A percentile compares a stretch with the other conserved stretches of the same genome.
These are phyloP conservation scores for Phialemonium atrogriseum DNA, from an alignment of 2,329 filamentous ascomycete species.

Conservation along the genomic window DNA sequence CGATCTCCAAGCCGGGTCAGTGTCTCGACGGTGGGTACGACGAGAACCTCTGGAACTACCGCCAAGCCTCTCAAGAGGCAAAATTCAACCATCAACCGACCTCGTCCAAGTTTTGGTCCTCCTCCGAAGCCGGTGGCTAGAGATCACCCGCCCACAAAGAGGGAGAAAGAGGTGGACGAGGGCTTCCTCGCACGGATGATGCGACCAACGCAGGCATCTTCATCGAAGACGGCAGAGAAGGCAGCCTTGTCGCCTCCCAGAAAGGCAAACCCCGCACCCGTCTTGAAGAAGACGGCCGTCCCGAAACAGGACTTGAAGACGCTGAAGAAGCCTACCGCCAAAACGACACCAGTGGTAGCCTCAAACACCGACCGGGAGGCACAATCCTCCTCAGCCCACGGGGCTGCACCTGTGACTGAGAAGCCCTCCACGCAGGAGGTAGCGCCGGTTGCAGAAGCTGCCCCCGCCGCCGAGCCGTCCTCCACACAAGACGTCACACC, in stretches of 20 bases:
- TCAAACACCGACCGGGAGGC: neutral
- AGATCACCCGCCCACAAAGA: conserved; percentile 37
- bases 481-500: conserved; percentile 11
- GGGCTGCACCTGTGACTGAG: neutral
- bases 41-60: conserved; percentile 13
- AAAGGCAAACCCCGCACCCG: conserved; percentile 18
- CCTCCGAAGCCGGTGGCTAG: conserved; percentile 49
- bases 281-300: conserved; percentile 12
- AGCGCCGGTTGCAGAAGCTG: neutral
- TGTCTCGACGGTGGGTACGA: conserved; percentile 18
- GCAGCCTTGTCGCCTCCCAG: conserved; percentile 39
- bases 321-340: conserved; percentile 12
- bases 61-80: conserved; percentile 33
- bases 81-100: conserved; percentile 33
- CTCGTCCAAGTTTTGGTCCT: conserved; percentile 46
- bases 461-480: neutral
- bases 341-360: conserved; percentile 2
- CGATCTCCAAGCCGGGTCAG: conserved; percentile 41
- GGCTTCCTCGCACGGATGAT: conserved; percentile 75
- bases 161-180: conserved; percentile 53
- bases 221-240: conserved; percentile 61
- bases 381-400: too few species aligned
- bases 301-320: too few species aligned
- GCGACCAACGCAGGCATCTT: conserved; percentile 63
- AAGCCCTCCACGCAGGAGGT: neutral